Conservation (phyloP, 345 rosid genomes). For the Garcia nutans region DNA sequence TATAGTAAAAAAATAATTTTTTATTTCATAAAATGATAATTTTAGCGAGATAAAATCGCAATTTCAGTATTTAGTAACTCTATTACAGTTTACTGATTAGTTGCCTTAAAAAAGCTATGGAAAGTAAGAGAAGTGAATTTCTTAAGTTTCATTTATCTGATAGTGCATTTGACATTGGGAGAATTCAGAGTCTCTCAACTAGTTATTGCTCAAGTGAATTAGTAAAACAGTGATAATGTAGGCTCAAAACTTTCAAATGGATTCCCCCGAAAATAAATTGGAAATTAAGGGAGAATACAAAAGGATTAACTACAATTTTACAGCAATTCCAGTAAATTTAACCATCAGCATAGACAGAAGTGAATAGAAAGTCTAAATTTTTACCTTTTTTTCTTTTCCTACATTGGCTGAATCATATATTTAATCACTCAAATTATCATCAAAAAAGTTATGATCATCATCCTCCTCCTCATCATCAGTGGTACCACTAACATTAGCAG, state of each 20-base stretch:
- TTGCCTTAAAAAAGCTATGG: no score
- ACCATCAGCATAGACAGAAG: background rate
- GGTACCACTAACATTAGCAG: constrained; percentile 15
- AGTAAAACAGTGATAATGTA: background rate
- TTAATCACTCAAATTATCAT: constrained; percentile 43
- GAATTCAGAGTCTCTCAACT: no score
- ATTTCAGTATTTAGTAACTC: no score
- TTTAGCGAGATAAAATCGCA: no score
- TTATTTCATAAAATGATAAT: no score
- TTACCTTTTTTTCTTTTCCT: background rate
- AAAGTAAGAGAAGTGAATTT: no score
- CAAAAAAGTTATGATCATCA: constrained; percentile 36
- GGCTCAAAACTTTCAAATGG: background rate
- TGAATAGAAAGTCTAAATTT: constrained; percentile 3
- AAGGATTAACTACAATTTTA: background rate
- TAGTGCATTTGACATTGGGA: no score
- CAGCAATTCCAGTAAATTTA: background rate
- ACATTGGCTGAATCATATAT: background rate
- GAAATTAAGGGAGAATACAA: background rate
- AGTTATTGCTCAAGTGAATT: no score
- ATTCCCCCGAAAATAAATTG: background rate
- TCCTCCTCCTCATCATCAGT: constrained; percentile 15
- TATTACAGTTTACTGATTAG: no score
- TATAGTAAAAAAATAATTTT: no score
- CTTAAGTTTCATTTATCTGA: no score